phyloP scores from a whole-genome alignment of 1,139 yeast species.

The Yamadazyma kanchanaburiensis region DNA sequence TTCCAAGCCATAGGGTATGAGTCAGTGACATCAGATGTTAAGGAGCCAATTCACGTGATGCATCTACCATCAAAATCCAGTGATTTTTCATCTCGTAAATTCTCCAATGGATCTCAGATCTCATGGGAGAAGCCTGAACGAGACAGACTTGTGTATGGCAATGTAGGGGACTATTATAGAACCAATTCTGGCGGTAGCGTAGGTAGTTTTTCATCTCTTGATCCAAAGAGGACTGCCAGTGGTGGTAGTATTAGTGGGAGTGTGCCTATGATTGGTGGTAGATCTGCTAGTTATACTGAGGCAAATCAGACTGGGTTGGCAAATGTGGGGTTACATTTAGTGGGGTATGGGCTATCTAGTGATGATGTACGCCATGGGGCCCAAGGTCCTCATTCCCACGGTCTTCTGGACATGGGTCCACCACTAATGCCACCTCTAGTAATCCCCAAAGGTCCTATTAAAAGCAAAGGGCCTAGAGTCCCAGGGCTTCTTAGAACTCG shows the following conservation, averaged over 20 bases:
- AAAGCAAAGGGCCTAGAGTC: conserved; percentile 1
- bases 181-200: conserved; percentile 13
- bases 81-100: conserved; percentile 12
- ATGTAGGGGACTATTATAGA: conserved; percentile 6
- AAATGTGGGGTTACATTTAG: conserved; percentile 11
- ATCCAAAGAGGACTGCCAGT: too few relatives aligned
- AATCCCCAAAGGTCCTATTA: conserved; percentile 4
- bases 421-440: conserved; percentile 22
- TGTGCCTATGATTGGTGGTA: too few relatives aligned
- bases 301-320: conserved; percentile 6
- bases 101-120: conserved; percentile 15
- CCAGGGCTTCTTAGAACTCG: too few relatives aligned
- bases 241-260: too few relatives aligned
- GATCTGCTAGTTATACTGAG: conserved; percentile 9
- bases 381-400: too few relatives aligned
- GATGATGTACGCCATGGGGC: too few relatives aligned
- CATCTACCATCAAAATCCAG: conserved; percentile 20
- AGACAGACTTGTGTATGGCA: conserved; percentile 2
- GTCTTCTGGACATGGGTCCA: too few relatives aligned
- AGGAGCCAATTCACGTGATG: conserved; percentile 30
- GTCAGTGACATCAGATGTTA: conserved; percentile 17
- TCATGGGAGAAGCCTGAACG: conserved; percentile 6
- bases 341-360: conserved; percentile 20
- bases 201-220: conserved; percentile 24
- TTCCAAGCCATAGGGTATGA: conserved; percentile 39